Conservation (phyloP, 129 eudicot species). For the Artemisia annua region DNA sequence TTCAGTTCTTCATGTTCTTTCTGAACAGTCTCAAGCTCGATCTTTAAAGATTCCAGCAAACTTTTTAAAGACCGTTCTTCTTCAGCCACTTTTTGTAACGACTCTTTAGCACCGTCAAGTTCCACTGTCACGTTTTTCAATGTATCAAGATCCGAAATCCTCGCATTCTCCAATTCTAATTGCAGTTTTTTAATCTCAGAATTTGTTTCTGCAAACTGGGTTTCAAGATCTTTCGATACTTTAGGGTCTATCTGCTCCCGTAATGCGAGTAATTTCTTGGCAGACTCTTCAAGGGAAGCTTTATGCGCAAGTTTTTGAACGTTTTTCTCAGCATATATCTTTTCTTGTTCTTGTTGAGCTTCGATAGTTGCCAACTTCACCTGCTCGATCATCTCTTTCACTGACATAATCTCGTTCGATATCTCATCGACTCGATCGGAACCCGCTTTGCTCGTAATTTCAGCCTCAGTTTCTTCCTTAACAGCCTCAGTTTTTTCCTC, state of each 20-base stretch:
- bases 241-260: constrained; percentile 62
- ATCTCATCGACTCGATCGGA: constrained; percentile 56
- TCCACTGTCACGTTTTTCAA: constrained; percentile 57
- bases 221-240: constrained; percentile 45
- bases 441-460: constrained; percentile 44
- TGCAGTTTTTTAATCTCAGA: constrained; percentile 56
- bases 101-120: constrained; percentile 79
- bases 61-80: constrained; percentile 66
- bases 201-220: constrained; percentile 45
- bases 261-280: constrained; percentile 52
- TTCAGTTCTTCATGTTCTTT: constrained; percentile 69
- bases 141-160: constrained; percentile 65
- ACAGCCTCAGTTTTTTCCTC: constrained; percentile 50
- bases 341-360: constrained; percentile 61
- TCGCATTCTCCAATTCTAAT: constrained; percentile 46
- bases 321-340: constrained; percentile 59
- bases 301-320: constrained; percentile 57
- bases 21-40: constrained; percentile 58
- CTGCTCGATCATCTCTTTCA: constrained; percentile 53
- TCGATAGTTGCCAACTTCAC: constrained; percentile 54
- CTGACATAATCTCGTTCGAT: constrained; percentile 51
- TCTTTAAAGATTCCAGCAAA: constrained; percentile 64
- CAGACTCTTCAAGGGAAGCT: constrained; percentile 69
- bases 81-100: constrained; percentile 65
- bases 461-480: constrained; percentile 64